Percentiles rank a stretch among this genome's conserved stretches.
Evolutionary conservation across 1,284 basidiomycete genomes (phyloP).

Genomic region (Moniliophthora roreri): DNA sequence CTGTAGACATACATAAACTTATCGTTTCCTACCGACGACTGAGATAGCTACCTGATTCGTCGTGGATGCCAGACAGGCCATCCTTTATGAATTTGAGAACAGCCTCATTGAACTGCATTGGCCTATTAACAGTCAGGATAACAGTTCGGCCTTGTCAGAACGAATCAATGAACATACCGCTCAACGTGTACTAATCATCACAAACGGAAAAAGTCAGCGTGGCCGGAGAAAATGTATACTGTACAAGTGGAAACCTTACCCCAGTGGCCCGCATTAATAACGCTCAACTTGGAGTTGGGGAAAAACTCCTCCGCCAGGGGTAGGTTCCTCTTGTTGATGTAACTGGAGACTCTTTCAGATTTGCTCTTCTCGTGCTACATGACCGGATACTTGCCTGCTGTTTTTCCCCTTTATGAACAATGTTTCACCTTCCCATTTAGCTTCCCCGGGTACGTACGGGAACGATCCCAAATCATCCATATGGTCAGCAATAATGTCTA

Average conservation of each 20-base stretch:
- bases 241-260: not conserved
- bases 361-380: not conserved
- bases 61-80: too few relatives aligned
- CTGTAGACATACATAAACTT: too few relatives aligned
- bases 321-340: constrained; percentile 1
- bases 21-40: too few relatives aligned
- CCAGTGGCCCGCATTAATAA: not conserved
- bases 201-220: not conserved
- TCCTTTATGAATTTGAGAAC: too few relatives aligned
- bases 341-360: not conserved
- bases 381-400: constrained; percentile 57
- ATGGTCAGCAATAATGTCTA: constrained; percentile 61
- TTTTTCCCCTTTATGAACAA: constrained; percentile 80
- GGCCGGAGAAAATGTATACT: too few relatives aligned
- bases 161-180: not conserved
- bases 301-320: not conserved
- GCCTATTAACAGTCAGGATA: too few relatives aligned
- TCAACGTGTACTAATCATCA: constrained; percentile 1
- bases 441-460: constrained; percentile 62
- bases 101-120: too few relatives aligned
- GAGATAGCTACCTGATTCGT: too few relatives aligned
- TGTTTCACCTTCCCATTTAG: constrained; percentile 59
- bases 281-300: not conserved
- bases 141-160: too few relatives aligned
- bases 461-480: constrained; percentile 75